Evolutionary conservation across 345 rosid species (phyloP), one percentile per base, ranked within the genome.

Genomic region (Geranium rotundifolium): DNA sequence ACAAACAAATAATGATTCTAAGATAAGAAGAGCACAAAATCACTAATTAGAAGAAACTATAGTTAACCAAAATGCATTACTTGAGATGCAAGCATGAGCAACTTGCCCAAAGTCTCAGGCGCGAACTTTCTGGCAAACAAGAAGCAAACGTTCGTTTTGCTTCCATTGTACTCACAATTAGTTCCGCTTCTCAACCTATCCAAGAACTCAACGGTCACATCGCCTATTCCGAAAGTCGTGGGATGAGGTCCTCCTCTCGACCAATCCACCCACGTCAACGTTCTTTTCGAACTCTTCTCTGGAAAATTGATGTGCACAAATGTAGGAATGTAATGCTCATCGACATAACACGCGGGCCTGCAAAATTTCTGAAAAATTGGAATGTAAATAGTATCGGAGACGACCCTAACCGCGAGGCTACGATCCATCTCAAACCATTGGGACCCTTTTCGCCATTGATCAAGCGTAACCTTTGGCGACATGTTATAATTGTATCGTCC

Each of bases 351-450:
- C 0, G 64, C 12, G 23, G 69, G 39, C 27, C 13, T 72, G 73
- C 98, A 89, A 49, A 65, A 58, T 54, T 39, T 72, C 52, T 68
- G 55, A 67, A 92, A 87, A 2, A 67, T 0, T 0, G 73, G 69
- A 57, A 77, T 71, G 71, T 84, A 92, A 17, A 19, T 78, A 2
- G 10, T 54, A 63, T 92, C 96, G 0, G 93, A 80, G 30, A 89
- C 79, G 0, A 84, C 82, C 4, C 83, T 84, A 0, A 73, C 0
- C 3, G 98, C 95, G 0, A 91, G 69, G 14, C 65, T 78, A 2
- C 96, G 83, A 62, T 92, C 82, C 59, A 87, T 74, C 60, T 83
- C 96, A 10, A 91, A 89, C 98, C 96, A 89, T 7, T 91, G 98
- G 1, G 98, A 84, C 5, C 96, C 98, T 69, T 91, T 89, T 20